These are phyloP conservation scores for Scenedesmus sp. DNA, from an alignment of 163 green algal species.

Conservation along the genomic window DNA sequence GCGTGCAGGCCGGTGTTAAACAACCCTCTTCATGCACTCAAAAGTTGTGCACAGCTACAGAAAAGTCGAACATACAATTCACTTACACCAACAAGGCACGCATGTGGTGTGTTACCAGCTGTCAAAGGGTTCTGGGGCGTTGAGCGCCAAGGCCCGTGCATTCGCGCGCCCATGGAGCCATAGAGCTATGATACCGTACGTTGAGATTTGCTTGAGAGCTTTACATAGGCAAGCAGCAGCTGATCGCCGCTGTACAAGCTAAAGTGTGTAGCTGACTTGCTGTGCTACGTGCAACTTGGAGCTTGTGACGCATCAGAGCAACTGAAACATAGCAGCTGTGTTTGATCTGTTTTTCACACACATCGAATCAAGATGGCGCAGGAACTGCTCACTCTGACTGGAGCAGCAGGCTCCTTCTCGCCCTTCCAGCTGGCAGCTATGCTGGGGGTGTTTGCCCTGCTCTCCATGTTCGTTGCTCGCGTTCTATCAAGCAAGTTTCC, in stretches of 20 bases:
- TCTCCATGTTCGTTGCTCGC: conserved; percentile 37
- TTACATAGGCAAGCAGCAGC: not conserved
- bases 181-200: not conserved
- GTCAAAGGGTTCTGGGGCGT: not conserved
- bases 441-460: not conserved
- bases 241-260: not conserved
- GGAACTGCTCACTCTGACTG: not conserved
- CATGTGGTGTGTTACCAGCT: not conserved
- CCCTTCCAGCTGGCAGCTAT: conserved; percentile 42
- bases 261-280: conserved; percentile 6
- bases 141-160: not conserved
- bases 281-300: not conserved
- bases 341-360: not conserved
- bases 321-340: not conserved
- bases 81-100: not conserved
- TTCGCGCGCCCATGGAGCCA: not conserved
- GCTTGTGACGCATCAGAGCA: not conserved
- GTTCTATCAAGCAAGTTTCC: conserved; percentile 50
- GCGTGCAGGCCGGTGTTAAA: not conserved
- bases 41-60: not conserved
- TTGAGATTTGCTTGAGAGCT: not conserved
- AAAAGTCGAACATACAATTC: not conserved
- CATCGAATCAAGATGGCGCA: not conserved
- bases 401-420: conserved; percentile 29
- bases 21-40: not conserved